Percentiles rank a stretch among this genome's conserved stretches.
phyloP scores from a whole-genome alignment of 2,329 filamentous ascomycete species.

The Drechslera avenae region DNA sequence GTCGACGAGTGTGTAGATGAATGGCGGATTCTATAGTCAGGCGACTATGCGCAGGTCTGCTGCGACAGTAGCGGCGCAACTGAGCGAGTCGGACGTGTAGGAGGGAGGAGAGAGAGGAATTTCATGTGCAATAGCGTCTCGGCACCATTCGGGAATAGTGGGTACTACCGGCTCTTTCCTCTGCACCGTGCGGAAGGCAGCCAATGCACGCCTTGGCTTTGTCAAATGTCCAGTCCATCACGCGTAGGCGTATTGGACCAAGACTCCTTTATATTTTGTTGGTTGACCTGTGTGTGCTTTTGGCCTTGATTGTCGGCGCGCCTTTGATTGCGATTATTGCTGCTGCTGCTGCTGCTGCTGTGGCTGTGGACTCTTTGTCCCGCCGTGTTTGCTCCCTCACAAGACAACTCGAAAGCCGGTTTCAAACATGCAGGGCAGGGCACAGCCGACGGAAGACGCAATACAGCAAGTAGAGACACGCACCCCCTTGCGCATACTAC shows the following conservation, averaged over 20 bases:
- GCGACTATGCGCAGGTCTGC: slow-evolving; percentile 16
- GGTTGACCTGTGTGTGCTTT: not conserved
- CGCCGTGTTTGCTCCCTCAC: too few relatives aligned
- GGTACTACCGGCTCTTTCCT: slow-evolving; percentile 12
- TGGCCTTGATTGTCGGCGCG: too few relatives aligned
- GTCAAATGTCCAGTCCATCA: slow-evolving; percentile 11
- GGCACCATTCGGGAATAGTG: slow-evolving; percentile 18
- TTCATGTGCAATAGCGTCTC: slow-evolving; percentile 27
- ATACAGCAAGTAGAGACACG: not conserved
- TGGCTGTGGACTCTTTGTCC: slow-evolving; percentile 9
- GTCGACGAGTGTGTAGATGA: slow-evolving; percentile 18
- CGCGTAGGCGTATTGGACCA: not conserved
- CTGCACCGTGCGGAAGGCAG: slow-evolving; percentile 18
- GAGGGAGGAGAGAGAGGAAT: slow-evolving; percentile 26
- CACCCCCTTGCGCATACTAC: too few relatives aligned
- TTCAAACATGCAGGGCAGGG: slow-evolving; percentile 6
- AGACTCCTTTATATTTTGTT: too few relatives aligned
- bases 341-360: too few relatives aligned
- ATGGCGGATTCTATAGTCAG: slow-evolving; percentile 12
- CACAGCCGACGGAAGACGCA: slow-evolving; percentile 10
- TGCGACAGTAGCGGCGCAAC: slow-evolving; percentile 24
- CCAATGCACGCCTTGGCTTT: slow-evolving; percentile 24
- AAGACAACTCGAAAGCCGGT: slow-evolving; percentile 11
- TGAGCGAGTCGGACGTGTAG: slow-evolving; percentile 14
- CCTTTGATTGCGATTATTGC: too few relatives aligned